Evolutionary conservation across 2,329 filamentous ascomycete species (phyloP), one percentile per base, ranked within the genome.

Genomic region (Colletotrichum lupini): DNA sequence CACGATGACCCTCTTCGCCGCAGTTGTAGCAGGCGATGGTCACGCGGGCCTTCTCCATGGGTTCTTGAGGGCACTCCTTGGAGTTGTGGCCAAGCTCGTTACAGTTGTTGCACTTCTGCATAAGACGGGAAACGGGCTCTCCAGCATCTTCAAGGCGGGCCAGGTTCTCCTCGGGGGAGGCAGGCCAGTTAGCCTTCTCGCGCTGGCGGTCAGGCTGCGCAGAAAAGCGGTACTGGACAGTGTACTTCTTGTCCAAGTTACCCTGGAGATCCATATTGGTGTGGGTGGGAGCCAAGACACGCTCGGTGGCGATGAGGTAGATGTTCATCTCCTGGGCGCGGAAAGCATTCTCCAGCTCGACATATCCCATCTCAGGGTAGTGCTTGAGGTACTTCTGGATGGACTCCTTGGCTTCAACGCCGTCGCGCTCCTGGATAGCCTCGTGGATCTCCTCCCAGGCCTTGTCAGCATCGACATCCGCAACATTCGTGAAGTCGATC

Each of bases 251-350:
- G 70, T 88, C 87, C 24, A 92, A 83, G 74, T 92, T 89, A 5
- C 92, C 92, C 77, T 94, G 92, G 1, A 94, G 83, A 75, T 94
- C 92, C 89, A 94, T 92, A 81, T 93, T 92, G 73, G 91, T 93
- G 76, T 91, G 87, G 5, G 90, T 90, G 1, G 82, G 78, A 0
- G 85, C 79, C 35, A 93, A 80, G 42, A 88, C 82, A 75, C 89
- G 88, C 83, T 93, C 88, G 6, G 89, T 81, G 6, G 90, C 90
- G 75, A 94, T 92, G 66, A 94, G 82, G 82, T 87, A 92, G 16
- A 93, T 82, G 3, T 82, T 81, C 72, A 93, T 85, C 0, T 83
- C 79, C 55, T 89, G 83, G 1, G 81, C 76, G 7, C 92, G 89
- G 79, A 94, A 87, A 1, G 85, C 85, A 37, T 85, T 77, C 83